Evolutionary conservation across 805 yeast genomes (phyloP).

Genomic region (Kazachstania africana): DNA sequence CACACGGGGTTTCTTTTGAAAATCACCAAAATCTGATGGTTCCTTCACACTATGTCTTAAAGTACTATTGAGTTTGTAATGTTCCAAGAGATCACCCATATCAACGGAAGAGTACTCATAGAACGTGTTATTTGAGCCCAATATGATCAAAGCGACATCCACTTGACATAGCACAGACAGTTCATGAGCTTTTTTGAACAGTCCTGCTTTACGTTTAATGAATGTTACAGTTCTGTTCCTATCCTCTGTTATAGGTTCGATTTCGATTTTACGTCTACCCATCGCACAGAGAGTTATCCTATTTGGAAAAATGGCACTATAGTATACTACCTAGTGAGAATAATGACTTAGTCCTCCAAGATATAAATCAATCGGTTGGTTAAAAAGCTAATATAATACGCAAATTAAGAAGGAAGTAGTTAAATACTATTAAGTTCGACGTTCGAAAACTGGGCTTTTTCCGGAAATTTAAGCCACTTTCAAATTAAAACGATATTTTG

Average conservation of each 20-base stretch:
- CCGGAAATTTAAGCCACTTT: no score
- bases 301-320: constrained; percentile 93
- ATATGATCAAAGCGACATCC: constrained; percentile 80
- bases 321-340: constrained; percentile 96
- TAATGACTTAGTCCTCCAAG: no score
- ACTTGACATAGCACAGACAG: constrained; percentile 84
- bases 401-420: no score
- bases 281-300: constrained; percentile 69
- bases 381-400: no score
- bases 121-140: constrained; percentile 71
- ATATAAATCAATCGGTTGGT: no score
- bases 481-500: no score
- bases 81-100: constrained; percentile 37
- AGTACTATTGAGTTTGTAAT: constrained; percentile 23
- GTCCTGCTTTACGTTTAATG: constrained; percentile 87
- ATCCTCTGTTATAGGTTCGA: constrained; percentile 83
- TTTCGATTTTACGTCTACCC: constrained; percentile 96
- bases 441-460: no score
- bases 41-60: constrained; percentile 5
- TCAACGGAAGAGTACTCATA: constrained; percentile 76
- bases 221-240: constrained; percentile 63
- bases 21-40: constrained; percentile 58
- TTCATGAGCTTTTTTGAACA: constrained; percentile 55
- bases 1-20: constrained; percentile 26
- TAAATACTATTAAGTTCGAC: no score